Percentiles rank a stretch among this genome's conserved stretches.
phyloP scores from a whole-genome alignment of 306 rosid species.

The Cucurbita maxima region DNA sequence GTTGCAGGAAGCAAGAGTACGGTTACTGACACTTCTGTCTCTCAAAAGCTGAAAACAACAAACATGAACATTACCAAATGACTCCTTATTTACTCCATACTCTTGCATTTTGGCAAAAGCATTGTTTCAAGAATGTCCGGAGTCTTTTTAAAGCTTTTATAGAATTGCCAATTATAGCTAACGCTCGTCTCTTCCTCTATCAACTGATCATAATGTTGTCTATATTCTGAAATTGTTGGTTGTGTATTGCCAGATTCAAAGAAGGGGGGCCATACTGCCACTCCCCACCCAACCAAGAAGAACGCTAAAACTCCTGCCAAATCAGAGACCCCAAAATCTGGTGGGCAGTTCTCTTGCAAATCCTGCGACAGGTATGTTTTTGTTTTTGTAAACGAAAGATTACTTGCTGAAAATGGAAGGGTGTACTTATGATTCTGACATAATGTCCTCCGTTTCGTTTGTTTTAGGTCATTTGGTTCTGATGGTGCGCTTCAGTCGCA shows the following conservation, averaged over 20 bases:
- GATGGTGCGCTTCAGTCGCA: conserved; percentile 61
- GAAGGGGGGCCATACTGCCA: conserved; percentile 46
- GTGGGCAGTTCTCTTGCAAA: conserved; percentile 38
- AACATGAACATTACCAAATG: too few species aligned
- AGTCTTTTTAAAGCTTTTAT: not conserved
- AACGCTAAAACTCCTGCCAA: conserved; percentile 34
- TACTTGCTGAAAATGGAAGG: not conserved
- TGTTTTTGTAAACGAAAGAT: not conserved
- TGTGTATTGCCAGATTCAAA: conserved; percentile 33
- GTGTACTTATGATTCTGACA: too few species aligned
- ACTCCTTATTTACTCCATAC: too few species aligned
- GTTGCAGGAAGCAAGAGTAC: too few species aligned
- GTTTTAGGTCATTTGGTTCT: conserved; percentile 36
- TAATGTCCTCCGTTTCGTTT: not conserved
- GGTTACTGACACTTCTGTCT: too few species aligned
- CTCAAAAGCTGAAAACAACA: too few species aligned
- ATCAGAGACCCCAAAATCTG: conserved; percentile 47
- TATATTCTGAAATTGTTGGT: not conserved
- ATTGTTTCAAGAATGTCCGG: not conserved
- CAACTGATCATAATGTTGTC: not conserved
- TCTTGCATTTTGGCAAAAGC: not conserved
- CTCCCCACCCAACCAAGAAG: conserved; percentile 76
- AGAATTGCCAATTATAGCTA: not conserved
- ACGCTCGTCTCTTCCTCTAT: not conserved
- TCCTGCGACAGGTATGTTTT: conserved; percentile 48